phyloP scores from a whole-genome alignment of 1,284 basidiomycete genomes.

The Sporisorium sorghi region DNA sequence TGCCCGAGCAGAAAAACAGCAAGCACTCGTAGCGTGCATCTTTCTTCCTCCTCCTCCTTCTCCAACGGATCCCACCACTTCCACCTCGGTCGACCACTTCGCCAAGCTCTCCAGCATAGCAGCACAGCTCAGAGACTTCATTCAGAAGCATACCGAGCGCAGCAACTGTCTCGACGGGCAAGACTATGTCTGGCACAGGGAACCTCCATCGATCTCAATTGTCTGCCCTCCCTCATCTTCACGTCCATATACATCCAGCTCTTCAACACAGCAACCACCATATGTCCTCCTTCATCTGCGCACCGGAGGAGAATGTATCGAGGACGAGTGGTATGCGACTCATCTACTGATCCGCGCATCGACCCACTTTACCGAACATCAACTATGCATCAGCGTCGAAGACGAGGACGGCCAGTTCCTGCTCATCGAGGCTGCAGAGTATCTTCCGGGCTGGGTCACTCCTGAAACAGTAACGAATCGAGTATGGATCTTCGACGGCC shows the following conservation, averaged over 20 bases:
- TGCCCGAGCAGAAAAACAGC: slow-evolving; percentile 42
- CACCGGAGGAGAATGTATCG: slow-evolving; percentile 78
- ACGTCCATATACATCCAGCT: slow-evolving; percentile 7
- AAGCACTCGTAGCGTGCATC: slow-evolving; percentile 42
- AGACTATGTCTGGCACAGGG: slow-evolving; percentile 66
- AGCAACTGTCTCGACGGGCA: slow-evolving; percentile 19
- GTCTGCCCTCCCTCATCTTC: slow-evolving; percentile 19
- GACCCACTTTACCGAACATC: slow-evolving; percentile 22
- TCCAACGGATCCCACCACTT: slow-evolving; percentile 2
- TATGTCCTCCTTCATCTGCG: slow-evolving; percentile 40
- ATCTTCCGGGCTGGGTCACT: slow-evolving; percentile 87
- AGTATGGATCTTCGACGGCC: slow-evolving; percentile 87
- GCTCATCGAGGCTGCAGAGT: slow-evolving; percentile 94
- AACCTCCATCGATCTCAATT: slow-evolving; percentile 52
- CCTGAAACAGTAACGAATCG: slow-evolving; percentile 91
- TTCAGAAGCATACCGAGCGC: slow-evolving; percentile 3
- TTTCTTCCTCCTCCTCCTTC: slow-evolving; percentile 16
- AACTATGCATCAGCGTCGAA: slow-evolving; percentile 71
- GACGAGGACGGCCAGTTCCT: slow-evolving; percentile 97
- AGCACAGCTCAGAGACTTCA: slow-evolving; percentile 8
- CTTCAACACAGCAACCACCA: slow-evolving; percentile 14
- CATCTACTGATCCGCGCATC: slow-evolving; percentile 74
- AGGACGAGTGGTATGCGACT: slow-evolving; percentile 94
- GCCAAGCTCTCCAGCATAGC: slow-evolving; percentile 25
- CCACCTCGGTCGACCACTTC: slow-evolving; percentile 24